phyloP scores from a whole-genome alignment of 2,329 filamentous ascomycete species.

The Ophiostoma himal-ulmi region DNA sequence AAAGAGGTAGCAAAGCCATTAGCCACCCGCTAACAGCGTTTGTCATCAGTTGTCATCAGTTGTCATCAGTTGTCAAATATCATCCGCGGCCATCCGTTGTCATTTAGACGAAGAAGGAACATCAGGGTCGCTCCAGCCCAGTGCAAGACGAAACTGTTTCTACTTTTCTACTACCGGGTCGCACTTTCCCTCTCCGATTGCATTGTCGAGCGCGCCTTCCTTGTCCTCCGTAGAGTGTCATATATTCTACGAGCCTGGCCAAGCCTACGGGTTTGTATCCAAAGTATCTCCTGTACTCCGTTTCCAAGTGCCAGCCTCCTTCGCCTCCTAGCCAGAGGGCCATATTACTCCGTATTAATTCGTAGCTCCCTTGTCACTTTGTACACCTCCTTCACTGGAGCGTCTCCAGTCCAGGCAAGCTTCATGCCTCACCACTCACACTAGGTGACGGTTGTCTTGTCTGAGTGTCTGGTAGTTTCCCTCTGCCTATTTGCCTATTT shows the following conservation, averaged over 20 bases:
- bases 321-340: too few species aligned
- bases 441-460: not conserved
- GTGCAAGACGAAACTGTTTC: constrained; percentile 6
- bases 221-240: not conserved
- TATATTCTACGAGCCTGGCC: not conserved
- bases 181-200: not conserved
- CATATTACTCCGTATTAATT: not conserved
- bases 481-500: not conserved
- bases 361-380: constrained; percentile 11
- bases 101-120: not conserved
- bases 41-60: not conserved
- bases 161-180: not conserved
- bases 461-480: not conserved
- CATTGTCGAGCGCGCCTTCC: constrained; percentile 9
- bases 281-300: not conserved
- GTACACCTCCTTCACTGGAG: constrained; percentile 12
- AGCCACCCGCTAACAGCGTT: not conserved
- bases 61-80: not conserved
- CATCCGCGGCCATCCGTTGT: not conserved
- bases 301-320: not conserved
- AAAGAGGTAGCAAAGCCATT: not conserved
- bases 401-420: constrained; percentile 11
- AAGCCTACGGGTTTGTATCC: not conserved
- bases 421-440: constrained; percentile 10
- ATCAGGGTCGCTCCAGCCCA: constrained; percentile 22